phyloP scores from a whole-genome alignment of 768 basidiomycete species.

The Suillus discolor region DNA sequence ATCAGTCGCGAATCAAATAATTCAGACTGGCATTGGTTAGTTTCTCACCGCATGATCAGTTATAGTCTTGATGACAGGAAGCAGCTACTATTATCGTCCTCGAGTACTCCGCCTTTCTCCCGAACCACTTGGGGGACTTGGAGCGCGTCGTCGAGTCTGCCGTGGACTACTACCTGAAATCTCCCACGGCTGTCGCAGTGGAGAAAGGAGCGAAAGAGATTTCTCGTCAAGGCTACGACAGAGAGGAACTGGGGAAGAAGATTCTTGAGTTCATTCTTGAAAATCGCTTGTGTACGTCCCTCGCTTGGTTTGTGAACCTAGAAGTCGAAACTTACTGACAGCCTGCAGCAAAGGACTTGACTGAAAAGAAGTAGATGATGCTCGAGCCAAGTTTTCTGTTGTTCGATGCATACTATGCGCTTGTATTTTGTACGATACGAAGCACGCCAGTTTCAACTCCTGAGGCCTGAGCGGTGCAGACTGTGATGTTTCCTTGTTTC shows the following conservation, averaged over 20 bases:
- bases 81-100: not conserved
- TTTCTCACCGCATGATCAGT: not conserved
- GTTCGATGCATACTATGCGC: too few species aligned
- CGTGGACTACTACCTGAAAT: not conserved
- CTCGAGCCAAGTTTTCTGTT: too few species aligned
- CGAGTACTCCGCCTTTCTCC: not conserved
- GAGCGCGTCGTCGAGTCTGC: not conserved
- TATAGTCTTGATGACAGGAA: not conserved
- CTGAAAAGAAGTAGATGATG: too few species aligned
- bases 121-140: rapidly evolving
- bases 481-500: too few species aligned
- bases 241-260: not conserved
- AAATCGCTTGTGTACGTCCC: not conserved
- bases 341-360: too few species aligned
- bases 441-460: too few species aligned
- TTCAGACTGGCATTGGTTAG: not conserved
- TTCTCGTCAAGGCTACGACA: not conserved
- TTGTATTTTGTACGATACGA: too few species aligned
- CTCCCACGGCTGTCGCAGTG: not conserved
- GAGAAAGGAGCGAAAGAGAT: not conserved
- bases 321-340: too few species aligned
- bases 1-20: not conserved
- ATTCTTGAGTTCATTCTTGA: not conserved
- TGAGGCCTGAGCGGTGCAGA: too few species aligned
- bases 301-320: not conserved